Evolutionary conservation across 1,139 yeast species (phyloP).

Genomic region (Yamadazyma songkhlaensis): DNA sequence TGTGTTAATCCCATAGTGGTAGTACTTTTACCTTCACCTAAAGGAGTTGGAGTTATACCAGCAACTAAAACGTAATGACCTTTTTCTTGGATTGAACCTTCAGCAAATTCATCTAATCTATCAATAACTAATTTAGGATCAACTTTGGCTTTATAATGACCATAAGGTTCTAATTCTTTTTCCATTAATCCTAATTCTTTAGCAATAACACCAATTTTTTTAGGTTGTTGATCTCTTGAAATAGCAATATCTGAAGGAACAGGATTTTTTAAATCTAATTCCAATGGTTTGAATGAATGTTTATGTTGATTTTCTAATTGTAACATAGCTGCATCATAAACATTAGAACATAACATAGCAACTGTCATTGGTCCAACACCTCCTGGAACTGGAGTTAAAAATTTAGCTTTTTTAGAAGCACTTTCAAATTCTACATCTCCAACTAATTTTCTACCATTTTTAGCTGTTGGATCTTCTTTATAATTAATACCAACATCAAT

Average conservation of each 20-base stretch:
- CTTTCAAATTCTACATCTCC: conserved; percentile 74
- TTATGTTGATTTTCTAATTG: conserved; percentile 48
- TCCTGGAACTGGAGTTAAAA: conserved; percentile 81
- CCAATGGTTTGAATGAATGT: conserved; percentile 46
- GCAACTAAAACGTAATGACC: conserved; percentile 74
- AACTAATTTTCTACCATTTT: conserved; percentile 64
- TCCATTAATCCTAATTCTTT: conserved; percentile 61
- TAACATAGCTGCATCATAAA: conserved; percentile 60
- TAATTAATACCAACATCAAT: conserved; percentile 82
- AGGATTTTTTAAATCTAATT: conserved; percentile 49
- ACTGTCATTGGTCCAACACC: conserved; percentile 93
- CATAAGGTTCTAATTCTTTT: conserved; percentile 67
- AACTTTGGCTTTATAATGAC: conserved; percentile 74
- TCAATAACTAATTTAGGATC: conserved; percentile 53
- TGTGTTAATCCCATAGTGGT: conserved; percentile 79
- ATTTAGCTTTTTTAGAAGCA: conserved; percentile 55
- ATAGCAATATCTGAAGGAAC: conserved; percentile 78
- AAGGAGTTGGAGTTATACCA: conserved; percentile 80
- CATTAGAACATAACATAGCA: conserved; percentile 74
- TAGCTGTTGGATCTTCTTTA: conserved; percentile 58
- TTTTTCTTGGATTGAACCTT: conserved; percentile 39
- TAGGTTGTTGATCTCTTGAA: conserved; percentile 71
- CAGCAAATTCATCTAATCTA: conserved; percentile 54
- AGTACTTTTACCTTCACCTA: conserved; percentile 82
- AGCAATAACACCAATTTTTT: conserved; percentile 61